A percentile compares a stretch with the other conserved stretches of the same genome.
Conservation (phyloP, 2,329 filamentous ascomycete genomes). For the Talaromyces sp. region DNA sequence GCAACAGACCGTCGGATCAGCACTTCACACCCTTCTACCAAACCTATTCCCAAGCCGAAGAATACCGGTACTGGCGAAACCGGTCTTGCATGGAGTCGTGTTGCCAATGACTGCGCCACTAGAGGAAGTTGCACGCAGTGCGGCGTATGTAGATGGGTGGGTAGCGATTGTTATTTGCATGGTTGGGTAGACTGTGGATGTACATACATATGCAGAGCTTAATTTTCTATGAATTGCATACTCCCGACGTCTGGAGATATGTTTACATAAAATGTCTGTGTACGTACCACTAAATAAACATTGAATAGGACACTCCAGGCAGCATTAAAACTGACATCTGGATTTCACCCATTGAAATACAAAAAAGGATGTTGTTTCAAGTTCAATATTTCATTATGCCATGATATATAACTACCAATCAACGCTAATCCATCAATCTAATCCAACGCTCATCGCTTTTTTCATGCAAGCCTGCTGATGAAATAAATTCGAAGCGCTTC, state of each 20-base stretch:
- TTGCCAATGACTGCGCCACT: slow-evolving; percentile 76
- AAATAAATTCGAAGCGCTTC: not conserved
- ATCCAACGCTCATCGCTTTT: not conserved
- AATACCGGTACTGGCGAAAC: slow-evolving; percentile 76
- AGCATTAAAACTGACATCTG: too few relatives aligned
- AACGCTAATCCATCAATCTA: slow-evolving; percentile 1
- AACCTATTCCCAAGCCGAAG: slow-evolving; percentile 80
- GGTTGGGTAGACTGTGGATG: slow-evolving; percentile 41
- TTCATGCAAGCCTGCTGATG: slow-evolving; percentile 1
- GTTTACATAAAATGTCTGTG: too few relatives aligned
- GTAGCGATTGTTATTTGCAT: slow-evolving; percentile 75
- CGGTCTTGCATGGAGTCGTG: slow-evolving; percentile 77
- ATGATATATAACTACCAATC: not conserved
- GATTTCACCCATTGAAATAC: too few relatives aligned
- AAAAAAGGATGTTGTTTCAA: too few relatives aligned
- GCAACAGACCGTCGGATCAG: slow-evolving; percentile 67
- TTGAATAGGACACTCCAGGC: too few relatives aligned
- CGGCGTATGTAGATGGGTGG: slow-evolving; percentile 90
- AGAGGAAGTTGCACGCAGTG: slow-evolving; percentile 75
- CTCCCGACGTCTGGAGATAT: too few relatives aligned
- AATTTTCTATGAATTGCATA: too few relatives aligned
- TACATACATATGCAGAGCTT: not conserved
- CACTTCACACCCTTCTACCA: slow-evolving; percentile 70
- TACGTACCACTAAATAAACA: too few relatives aligned
- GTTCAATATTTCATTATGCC: too few relatives aligned